phyloP scores from a whole-genome alignment of 768 basidiomycete species.

The Daedaleopsis sinensis region DNA sequence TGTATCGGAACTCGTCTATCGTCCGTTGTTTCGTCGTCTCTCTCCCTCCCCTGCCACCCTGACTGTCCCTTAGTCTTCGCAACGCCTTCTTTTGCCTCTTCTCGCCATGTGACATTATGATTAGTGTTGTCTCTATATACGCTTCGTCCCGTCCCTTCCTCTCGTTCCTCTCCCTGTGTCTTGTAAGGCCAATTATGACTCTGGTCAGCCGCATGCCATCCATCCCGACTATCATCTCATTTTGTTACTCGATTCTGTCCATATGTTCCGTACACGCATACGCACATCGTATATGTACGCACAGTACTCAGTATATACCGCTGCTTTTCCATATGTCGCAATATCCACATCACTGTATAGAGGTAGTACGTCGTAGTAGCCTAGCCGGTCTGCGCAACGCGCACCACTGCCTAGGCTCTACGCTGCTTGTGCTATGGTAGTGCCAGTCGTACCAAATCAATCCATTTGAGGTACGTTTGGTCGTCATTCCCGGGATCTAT shows the following conservation, averaged over 20 bases:
- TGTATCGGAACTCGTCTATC: slow-evolving; percentile 19
- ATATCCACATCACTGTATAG: neutral
- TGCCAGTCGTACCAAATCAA: neutral
- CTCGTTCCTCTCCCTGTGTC: neutral
- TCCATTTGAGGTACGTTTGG: neutral
- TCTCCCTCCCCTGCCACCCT: neutral
- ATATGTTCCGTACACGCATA: slow-evolving; percentile 7
- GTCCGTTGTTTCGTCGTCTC: neutral
- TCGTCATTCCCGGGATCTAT: neutral
- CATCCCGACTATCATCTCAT: neutral
- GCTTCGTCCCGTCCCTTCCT: slow-evolving; percentile 1
- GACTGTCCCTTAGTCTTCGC: neutral
- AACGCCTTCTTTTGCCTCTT: neutral
- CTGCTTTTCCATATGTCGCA: neutral
- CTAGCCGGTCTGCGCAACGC: neutral
- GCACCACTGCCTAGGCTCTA: neutral
- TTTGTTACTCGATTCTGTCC: neutral
- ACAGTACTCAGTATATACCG: slow-evolving; percentile 3
- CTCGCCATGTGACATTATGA: slow-evolving; percentile 14
- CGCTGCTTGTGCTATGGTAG: neutral
- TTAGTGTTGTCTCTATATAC: slow-evolving; percentile 18
- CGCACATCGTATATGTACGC: slow-evolving; percentile 5
- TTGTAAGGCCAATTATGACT: slow-evolving; percentile 13
- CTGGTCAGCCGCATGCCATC: slow-evolving; percentile 2
- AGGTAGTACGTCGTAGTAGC: neutral